Evolutionary conservation across 805 yeast species (phyloP), one percentile per base, ranked within the genome.

Genomic region (Wickerhamiella kazuoi): DNA sequence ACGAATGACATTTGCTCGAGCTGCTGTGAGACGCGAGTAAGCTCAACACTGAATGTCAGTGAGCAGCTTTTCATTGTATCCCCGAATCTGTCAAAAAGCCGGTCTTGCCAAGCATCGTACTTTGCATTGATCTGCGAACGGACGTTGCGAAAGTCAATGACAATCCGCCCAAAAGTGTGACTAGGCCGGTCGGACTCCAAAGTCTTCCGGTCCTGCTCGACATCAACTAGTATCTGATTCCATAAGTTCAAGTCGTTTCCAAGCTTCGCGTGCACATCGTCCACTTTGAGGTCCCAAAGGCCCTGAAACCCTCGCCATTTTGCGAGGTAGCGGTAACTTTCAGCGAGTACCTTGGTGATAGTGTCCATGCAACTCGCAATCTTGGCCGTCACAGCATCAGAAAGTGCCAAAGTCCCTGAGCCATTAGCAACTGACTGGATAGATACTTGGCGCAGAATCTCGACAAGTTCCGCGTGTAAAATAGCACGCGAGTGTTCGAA

Each of bases 51-150:
- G 17, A 29, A 8, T 13, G 7, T 6, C 8, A 29, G 14, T 29
- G 31, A 29, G n/a, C 17, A 14, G 14, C 15, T 14, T 13, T 50
- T 51, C 30, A 76, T 49, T 16, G 57, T 48, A 2, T 50, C 54
- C 3, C 71, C 57, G 54, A 74, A 69, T 23, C 53, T 53, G 1
- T 46, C 43, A 6, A 68, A 33, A 5, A 74, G 51, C 2, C 63
- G 63, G 31, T 57, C 60, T 44, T 74, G 78, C 72, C 82, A 78
- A 2, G 52, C 45, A 42, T 74, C 78, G 57, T 70, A 76, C 47
- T 69, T 72, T 2, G 73, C 53, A 30, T 57, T 59, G 4, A 74
- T 62, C 29, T 72, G 57, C 0, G 67, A 52, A 43, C 74, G 79
- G 2, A 76, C 76, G 14, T 66, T 67, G 7, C 66, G 63, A 49